Percentiles rank a stretch among this genome's conserved stretches.
These are phyloP conservation scores for Alternaria consortialis DNA, from an alignment of 2,329 filamentous ascomycete species.

Conservation along the genomic window DNA sequence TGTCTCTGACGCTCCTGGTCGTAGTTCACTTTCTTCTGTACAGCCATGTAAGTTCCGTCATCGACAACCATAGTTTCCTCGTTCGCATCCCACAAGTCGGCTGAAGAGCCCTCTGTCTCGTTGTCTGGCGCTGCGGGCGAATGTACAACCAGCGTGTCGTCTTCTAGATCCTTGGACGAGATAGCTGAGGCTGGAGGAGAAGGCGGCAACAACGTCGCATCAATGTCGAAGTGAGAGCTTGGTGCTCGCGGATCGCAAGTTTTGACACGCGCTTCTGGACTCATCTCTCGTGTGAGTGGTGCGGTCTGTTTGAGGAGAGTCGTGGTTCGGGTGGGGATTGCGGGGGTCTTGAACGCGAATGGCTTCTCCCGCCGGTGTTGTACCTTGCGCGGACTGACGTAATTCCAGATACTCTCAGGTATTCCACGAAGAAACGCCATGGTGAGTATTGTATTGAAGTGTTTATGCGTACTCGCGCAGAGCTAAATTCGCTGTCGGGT, in stretches of 20 bases:
- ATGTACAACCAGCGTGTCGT: slow-evolving; percentile 38
- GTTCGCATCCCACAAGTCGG: slow-evolving; percentile 46
- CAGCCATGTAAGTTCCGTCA: slow-evolving; percentile 40
- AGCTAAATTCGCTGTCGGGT: background rate
- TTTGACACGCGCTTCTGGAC: slow-evolving; percentile 39
- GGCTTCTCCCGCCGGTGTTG: slow-evolving; percentile 47
- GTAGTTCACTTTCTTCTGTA: slow-evolving; percentile 34
- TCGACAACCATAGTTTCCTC: slow-evolving; percentile 49
- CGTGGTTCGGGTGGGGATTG: slow-evolving; percentile 25
- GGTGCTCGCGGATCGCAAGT: slow-evolving; percentile 38
- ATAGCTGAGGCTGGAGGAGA: slow-evolving; percentile 42
- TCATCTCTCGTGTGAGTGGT: slow-evolving; percentile 39
- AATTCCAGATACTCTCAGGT: slow-evolving; percentile 53
- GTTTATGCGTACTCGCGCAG: background rate
- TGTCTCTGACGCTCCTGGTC: slow-evolving; percentile 36
- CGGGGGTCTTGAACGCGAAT: slow-evolving; percentile 52
- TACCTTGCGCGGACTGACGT: slow-evolving; percentile 55
- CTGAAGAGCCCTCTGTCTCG: slow-evolving; percentile 20
- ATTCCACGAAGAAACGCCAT: slow-evolving; percentile 48
- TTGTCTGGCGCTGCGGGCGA: slow-evolving; percentile 16
- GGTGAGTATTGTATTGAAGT: background rate
- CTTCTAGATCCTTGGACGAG: slow-evolving; percentile 38
- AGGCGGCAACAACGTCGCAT: slow-evolving; percentile 39
- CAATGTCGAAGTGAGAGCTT: slow-evolving; percentile 29
- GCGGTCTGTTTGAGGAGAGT: background rate